Conservation (phyloP, 179 eudicot genomes). For the Silene coronaria region DNA sequence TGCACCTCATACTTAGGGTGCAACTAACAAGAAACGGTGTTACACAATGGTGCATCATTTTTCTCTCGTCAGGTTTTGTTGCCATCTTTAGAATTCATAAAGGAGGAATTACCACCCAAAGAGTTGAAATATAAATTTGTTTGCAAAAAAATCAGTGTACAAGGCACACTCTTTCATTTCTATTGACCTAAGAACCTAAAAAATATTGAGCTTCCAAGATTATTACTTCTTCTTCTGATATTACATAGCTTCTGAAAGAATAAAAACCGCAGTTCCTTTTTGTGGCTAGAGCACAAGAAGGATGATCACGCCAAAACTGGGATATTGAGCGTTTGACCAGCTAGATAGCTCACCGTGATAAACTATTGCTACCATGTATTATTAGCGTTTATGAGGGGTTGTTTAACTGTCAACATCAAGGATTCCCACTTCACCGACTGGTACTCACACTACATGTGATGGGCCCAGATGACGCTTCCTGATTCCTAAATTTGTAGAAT, state of each 20-base stretch:
- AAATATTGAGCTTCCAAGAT: not conserved
- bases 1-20: not conserved
- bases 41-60: too few species aligned
- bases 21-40: too few species aligned
- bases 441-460: not conserved
- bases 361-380: not conserved
- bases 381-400: not conserved
- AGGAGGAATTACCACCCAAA: not conserved
- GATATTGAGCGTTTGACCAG: not conserved
- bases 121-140: not conserved
- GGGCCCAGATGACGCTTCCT: not conserved
- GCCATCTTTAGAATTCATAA: not conserved
- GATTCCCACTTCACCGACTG: not conserved
- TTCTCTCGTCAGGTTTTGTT: not conserved
- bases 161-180: not conserved
- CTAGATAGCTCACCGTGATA: not conserved
- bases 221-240: not conserved
- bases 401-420: not conserved
- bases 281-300: not conserved
- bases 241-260: not conserved
- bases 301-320: not conserved
- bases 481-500: conserved; percentile 6
- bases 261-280: not conserved
- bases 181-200: not conserved
- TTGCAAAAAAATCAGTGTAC: not conserved